Evolutionary conservation across 495 filamentous ascomycete genomes (phyloP).

Genomic region (Neurospora tetrasperma): DNA sequence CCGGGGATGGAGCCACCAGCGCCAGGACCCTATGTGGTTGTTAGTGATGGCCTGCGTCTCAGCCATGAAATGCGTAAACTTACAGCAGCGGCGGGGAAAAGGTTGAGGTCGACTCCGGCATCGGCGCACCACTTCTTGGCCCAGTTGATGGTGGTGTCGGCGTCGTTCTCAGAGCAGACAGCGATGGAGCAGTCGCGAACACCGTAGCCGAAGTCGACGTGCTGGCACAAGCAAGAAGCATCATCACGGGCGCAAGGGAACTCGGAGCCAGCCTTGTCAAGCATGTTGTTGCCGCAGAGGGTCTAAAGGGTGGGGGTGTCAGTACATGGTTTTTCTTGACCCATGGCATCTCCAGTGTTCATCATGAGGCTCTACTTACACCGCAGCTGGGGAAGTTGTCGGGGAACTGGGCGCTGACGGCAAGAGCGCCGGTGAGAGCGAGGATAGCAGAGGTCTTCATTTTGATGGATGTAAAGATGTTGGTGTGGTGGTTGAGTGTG

Average conservation of each 20-base stretch:
- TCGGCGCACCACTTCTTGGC: slow-evolving; percentile 25
- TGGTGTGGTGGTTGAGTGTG: neutral
- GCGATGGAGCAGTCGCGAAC: slow-evolving; percentile 68
- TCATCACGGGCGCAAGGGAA: slow-evolving; percentile 50
- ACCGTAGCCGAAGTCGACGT: slow-evolving; percentile 58
- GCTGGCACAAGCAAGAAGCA: slow-evolving; percentile 59
- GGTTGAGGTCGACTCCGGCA: slow-evolving; percentile 5
- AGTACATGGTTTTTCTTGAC: neutral
- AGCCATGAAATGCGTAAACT: neutral
- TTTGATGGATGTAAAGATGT: slow-evolving; percentile 14
- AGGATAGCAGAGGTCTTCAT: slow-evolving; percentile 32
- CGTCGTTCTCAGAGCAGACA: slow-evolving; percentile 41
- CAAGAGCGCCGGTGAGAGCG: slow-evolving; percentile 19
- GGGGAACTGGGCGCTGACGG: slow-evolving; percentile 23
- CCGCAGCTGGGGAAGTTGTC: slow-evolving; percentile 26
- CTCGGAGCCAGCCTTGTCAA: slow-evolving; percentile 39
- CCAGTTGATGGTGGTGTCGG: slow-evolving; percentile 24
- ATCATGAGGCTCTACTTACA: slow-evolving; percentile 24
- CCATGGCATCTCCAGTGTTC: neutral
- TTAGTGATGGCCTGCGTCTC: neutral
- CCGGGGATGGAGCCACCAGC: neutral
- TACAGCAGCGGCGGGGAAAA: slow-evolving; percentile 20
- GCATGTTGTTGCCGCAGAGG: slow-evolving; percentile 62
- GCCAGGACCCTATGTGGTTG: neutral
- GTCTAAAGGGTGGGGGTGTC: slow-evolving; percentile 36